Evolutionary conservation across 306 rosid species (phyloP).

Genomic region (Fagus crenata): DNA sequence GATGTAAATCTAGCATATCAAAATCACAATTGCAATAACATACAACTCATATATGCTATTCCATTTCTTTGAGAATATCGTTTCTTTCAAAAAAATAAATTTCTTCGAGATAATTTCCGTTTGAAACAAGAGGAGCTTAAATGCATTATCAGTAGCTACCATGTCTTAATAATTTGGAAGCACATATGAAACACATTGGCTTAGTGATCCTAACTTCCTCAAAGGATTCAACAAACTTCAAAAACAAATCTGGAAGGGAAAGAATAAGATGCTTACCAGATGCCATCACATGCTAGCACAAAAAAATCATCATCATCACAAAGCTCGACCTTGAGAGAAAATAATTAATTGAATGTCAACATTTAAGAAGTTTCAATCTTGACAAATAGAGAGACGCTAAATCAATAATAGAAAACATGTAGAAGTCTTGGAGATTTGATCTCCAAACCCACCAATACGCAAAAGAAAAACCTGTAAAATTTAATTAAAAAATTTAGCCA

Average conservation of each 20-base stretch:
- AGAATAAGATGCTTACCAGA: conserved; percentile 64
- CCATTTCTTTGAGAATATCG: not conserved
- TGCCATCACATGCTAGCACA: conserved; percentile 83
- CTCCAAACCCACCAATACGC: conserved; percentile 3
- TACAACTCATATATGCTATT: not conserved
- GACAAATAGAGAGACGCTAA: not conserved
- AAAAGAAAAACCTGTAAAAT: conserved; percentile 21
- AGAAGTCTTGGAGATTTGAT: not conserved
- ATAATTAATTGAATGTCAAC: conserved; percentile 3
- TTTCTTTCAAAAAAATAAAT: too few species aligned
- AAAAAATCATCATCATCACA: conserved; percentile 85
- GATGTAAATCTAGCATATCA: not conserved
- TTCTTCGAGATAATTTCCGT: not conserved
- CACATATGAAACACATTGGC: not conserved
- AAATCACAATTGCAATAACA: not conserved
- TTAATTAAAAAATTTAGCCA: conserved; percentile 14
- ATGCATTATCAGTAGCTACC: not conserved
- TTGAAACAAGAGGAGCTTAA: conserved; percentile 3
- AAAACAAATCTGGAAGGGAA: conserved; percentile 13
- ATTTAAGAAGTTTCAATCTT: not conserved
- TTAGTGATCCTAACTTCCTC: conserved; percentile 5
- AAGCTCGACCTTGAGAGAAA: conserved; percentile 67
- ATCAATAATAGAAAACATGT: not conserved
- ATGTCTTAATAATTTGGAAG: not conserved
- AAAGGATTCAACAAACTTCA: conserved; percentile 1